Evolutionary conservation across 1,284 basidiomycete genomes (phyloP), one percentile per base, ranked within the genome.

Genomic region (Papiliotrema fonsecae): DNA sequence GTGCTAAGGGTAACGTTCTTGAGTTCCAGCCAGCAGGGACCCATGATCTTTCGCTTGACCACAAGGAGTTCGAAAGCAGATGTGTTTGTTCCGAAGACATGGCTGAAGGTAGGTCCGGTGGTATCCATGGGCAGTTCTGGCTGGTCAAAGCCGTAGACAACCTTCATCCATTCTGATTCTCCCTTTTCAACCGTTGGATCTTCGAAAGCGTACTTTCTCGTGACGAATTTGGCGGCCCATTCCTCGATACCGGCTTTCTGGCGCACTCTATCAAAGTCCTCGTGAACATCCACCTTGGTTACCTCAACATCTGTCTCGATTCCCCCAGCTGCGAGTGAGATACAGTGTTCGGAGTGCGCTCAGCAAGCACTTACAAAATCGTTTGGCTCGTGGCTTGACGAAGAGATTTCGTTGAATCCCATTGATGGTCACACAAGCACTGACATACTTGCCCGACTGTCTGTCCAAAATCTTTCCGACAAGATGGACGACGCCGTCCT

Each of bases 41-140:
- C 96, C 89, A 97, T 97, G 56, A 98, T 97, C 74, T 91, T 92
- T 31, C 92, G 83, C 74, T 97, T 97, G 47, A 98, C 64, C 1
- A 92, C 90, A n/a, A 99, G 81, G 7, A 93, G 77, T 71, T 98
- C 96, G 62, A 99, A 98, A 0, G 94, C 86, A 49, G 78, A 88
- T 1, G 92, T 93, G 60, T 85, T 90, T 10, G 92, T 87, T n/a
- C 96, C 94, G 61, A 97, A 88, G 11, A 97, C 83, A 49, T 83
- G 84, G 38, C 83, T 80, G 67, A 97, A 94, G 32, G 88, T 94
- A 5, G 85, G 82, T 45, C 89, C 91, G 25, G 81, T 82, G 7
- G 87, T 79, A 42, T 82, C 82, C 51, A 78, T 76, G 0, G 88
- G 86, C 18, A 94, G 77, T 56, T 82, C 79, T 3, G 78, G 80